Evolutionary conservation across 2,329 filamentous ascomycete species (phyloP).

Genomic region (Alternaria triticimaculans): DNA sequence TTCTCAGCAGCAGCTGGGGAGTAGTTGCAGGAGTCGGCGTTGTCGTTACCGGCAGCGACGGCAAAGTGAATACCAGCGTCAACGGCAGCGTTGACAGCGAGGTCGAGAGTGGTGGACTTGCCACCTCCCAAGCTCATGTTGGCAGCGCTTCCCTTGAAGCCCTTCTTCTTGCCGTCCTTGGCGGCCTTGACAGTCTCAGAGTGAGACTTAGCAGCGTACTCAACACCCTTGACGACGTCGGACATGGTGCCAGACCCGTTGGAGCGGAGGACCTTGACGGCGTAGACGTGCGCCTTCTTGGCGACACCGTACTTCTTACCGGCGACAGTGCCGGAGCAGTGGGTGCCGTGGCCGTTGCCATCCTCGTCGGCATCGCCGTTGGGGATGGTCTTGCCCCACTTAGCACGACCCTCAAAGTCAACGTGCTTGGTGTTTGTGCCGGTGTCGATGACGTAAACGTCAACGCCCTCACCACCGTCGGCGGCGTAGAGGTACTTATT

Average conservation of each 20-base stretch:
- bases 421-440: slow-evolving; percentile 93
- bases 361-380: slow-evolving; percentile 82
- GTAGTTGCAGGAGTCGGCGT: slow-evolving; percentile 99
- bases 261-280: slow-evolving; percentile 96
- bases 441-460: slow-evolving; percentile 98
- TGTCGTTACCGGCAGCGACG: slow-evolving; percentile 98
- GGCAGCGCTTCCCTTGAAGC: slow-evolving; percentile 98
- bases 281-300: slow-evolving; percentile 97
- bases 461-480: slow-evolving; percentile 94
- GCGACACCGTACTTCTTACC: slow-evolving; percentile 99
- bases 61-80: slow-evolving; percentile 94
- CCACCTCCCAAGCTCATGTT: slow-evolving; percentile 99
- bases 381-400: slow-evolving; percentile 97
- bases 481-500: slow-evolving; percentile 97
- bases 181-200: slow-evolving; percentile 74
- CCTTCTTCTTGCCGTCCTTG: slow-evolving; percentile 89
- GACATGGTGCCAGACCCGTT: slow-evolving; percentile 99
- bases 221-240: slow-evolving; percentile 97
- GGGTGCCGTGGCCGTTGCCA: slow-evolving; percentile 97
- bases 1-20: slow-evolving; percentile 91
- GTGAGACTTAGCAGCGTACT: slow-evolving; percentile 87
- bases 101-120: slow-evolving; percentile 90
- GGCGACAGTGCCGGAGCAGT: slow-evolving; percentile 97
- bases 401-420: slow-evolving; percentile 94
- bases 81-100: slow-evolving; percentile 92